These are phyloP conservation scores for Colletotrichum sp. DNA, from an alignment of 2,329 filamentous ascomycete species.

Conservation along the genomic window DNA sequence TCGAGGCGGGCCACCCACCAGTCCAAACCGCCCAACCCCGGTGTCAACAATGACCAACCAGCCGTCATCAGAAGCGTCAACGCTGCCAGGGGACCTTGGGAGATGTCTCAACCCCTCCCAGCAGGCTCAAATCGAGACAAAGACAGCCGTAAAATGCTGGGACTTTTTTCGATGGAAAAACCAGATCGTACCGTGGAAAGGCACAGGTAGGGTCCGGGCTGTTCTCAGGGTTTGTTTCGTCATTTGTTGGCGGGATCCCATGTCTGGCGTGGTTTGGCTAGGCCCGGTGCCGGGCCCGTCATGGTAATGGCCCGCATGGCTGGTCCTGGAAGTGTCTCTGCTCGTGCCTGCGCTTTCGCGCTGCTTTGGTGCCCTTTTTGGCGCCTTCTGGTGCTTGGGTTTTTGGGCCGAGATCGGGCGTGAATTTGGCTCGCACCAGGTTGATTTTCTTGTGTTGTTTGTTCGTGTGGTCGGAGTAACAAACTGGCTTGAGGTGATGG, in stretches of 20 bases:
- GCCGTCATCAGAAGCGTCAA: not conserved
- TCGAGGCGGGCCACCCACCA: not conserved
- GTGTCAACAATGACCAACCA: not conserved
- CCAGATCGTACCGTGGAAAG: not conserved
- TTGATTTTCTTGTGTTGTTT: not conserved
- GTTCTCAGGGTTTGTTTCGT: constrained; percentile 16
- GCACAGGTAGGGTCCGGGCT: constrained; percentile 3
- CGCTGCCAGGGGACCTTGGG: not conserved
- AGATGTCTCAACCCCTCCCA: not conserved
- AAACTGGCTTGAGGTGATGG: not conserved
- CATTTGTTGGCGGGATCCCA: constrained; percentile 15
- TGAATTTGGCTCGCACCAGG: not conserved
- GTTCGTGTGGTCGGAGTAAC: not conserved
- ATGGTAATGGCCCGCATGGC: constrained; percentile 13
- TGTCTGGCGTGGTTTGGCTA: constrained; percentile 7
- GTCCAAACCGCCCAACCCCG: not conserved
- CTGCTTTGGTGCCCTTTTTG: not conserved
- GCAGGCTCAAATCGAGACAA: not conserved
- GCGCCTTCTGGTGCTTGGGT: not conserved
- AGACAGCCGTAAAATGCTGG: not conserved
- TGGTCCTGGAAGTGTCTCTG: constrained; percentile 1
- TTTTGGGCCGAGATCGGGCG: not conserved
- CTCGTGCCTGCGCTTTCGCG: not conserved
- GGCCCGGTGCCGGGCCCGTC: not conserved
- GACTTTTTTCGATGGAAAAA: not conserved